phyloP scores from a whole-genome alignment of 2,329 filamentous ascomycete species.

The Metarhizium rileyi region DNA sequence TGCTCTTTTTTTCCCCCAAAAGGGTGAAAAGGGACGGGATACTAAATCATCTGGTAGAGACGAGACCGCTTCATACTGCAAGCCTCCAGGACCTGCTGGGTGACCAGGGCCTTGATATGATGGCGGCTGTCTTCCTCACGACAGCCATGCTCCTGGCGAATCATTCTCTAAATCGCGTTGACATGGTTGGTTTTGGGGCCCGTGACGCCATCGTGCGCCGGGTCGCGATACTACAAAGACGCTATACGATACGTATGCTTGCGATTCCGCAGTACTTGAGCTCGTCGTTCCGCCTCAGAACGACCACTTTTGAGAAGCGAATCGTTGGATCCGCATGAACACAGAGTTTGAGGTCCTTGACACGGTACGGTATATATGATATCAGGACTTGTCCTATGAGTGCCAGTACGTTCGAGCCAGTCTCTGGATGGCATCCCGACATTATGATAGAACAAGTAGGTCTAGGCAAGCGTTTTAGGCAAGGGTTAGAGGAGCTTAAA shows the following conservation, averaged over 20 bases:
- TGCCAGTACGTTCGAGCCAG: too few relatives aligned
- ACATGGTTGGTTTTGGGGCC: slow-evolving; percentile 1
- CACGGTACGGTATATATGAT: too few relatives aligned
- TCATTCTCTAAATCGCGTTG: neutral
- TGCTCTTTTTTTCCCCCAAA: neutral
- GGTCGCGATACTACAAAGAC: neutral
- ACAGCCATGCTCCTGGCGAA: slow-evolving; percentile 1
- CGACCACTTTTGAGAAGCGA: too few relatives aligned
- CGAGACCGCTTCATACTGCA: slow-evolving; percentile 28
- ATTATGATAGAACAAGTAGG: too few relatives aligned
- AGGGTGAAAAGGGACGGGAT: slow-evolving; percentile 28
- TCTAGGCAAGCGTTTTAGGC: too few relatives aligned
- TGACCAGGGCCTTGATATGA: slow-evolving; percentile 2
- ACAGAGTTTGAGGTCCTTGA: too few relatives aligned
- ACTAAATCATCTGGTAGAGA: slow-evolving; percentile 36
- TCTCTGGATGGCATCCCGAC: too few relatives aligned
- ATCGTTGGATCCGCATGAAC: too few relatives aligned
- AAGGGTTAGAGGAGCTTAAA: too few relatives aligned
- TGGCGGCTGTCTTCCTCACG: slow-evolving; percentile 1
- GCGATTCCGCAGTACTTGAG: slow-evolving; percentile 4
- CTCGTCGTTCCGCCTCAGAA: neutral
- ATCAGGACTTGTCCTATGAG: too few relatives aligned
- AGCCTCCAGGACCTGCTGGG: neutral
- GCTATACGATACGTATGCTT: slow-evolving; percentile 1
- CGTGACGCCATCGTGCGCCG: neutral